Base-by-base conservation (phyloP, 306 rosid species). In the Casuarina equisetifolia region DNA sequence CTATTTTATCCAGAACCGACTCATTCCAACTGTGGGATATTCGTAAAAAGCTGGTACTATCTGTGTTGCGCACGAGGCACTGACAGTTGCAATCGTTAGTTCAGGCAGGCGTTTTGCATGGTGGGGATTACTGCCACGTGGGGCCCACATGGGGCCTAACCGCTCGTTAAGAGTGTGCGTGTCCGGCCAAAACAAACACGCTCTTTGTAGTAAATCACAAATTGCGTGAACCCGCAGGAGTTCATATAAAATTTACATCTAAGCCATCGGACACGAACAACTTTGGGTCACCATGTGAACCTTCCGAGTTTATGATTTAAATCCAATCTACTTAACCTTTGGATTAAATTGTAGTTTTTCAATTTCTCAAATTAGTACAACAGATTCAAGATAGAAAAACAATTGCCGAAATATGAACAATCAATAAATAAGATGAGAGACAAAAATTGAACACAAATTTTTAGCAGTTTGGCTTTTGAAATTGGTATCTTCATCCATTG, bases 41-140 rank as follows among this genome's bases (percentile, higher is more conserved):
- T 58, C 25, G 39, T 4, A 4, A 8, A 9, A 8, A 58, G 11
- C 20, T 25, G 25, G 25, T 19, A 58, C 1, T 20, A 58, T 19
- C 4, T 32, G 4, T 20, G 35, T 25, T 58, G 64, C 25, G 20
- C 11, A 8, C 25, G 38, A 58, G 4, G 64, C 38, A 36, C 25
- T 19, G 38, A 58, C 64, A 38, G 64, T 58, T 58, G 64, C 4
- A 25, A 2, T 58, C 9, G 77, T 84, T 80, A 82, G 89, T 79
- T 85, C 69, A 64, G 82, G 73, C 38, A 68, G 81, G 70, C 81
- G 74, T 68, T 72, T 82, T 82, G 88, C 86, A 79, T 79, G 88
- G 79, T 53, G 71, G 42, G 32, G 1, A 42, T n/a, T 74, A 51
- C 32, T 13, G 51, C 5, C 9, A 1, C 13, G 59, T 77, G 82